Percentiles rank a stretch among this genome's conserved stretches.
phyloP scores from a whole-genome alignment of 129 eudicot genomes.

The Smallanthus sonchifolius region DNA sequence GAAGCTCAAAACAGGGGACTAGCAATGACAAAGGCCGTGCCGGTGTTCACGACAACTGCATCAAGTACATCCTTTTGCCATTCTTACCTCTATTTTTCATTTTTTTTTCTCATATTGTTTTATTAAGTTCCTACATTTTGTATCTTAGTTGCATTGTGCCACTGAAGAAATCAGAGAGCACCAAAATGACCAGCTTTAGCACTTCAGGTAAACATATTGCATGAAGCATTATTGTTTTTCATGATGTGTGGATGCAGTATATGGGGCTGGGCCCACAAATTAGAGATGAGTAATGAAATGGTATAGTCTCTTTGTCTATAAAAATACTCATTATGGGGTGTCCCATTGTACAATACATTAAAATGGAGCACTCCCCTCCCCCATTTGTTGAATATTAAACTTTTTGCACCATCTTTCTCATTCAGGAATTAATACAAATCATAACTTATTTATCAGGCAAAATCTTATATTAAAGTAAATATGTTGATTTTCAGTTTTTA shows the following conservation, averaged over 20 bases:
- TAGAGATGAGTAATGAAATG: neutral
- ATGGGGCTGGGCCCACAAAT: neutral
- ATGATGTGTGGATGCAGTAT: neutral
- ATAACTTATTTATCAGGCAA: neutral
- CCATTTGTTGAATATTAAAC: neutral
- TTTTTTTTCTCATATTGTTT: neutral
- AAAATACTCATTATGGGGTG: neutral
- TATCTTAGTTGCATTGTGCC: constrained; percentile 73
- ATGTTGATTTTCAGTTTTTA: neutral
- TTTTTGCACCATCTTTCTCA: neutral
- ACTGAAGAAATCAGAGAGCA: constrained; percentile 43
- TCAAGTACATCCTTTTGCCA: constrained; percentile 47
- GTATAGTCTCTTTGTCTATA: neutral
- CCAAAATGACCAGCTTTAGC: constrained; percentile 61
- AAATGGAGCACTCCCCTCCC: neutral
- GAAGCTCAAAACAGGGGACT: constrained; percentile 73
- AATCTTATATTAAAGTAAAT: neutral
- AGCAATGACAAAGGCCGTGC: constrained; percentile 56
- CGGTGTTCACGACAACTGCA: constrained; percentile 85
- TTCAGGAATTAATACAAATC: neutral
- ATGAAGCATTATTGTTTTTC: neutral
- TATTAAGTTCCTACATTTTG: constrained; percentile 6
- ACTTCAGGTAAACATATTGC: constrained; percentile 62
- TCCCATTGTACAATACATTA: neutral
- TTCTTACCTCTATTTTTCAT: neutral